These are phyloP conservation scores for Blastocystis sp. DNA, from an alignment of 352 stramenopile genomes.

Conservation along the genomic window DNA sequence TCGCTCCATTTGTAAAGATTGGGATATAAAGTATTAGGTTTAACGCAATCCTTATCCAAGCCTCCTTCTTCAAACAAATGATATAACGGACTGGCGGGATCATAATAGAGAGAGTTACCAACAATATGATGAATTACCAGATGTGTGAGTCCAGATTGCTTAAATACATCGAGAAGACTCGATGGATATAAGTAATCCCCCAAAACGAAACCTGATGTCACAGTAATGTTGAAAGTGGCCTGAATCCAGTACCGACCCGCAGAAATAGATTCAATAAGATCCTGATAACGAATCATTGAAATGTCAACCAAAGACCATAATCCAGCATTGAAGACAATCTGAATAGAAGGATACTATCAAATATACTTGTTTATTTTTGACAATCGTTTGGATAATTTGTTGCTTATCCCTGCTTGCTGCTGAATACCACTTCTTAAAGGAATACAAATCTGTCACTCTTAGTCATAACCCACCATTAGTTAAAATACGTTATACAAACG, in stretches of 20 bases:
- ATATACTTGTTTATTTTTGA: neutral
- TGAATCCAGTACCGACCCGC: neutral
- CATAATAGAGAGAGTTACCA: neutral
- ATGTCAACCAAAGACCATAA: constrained; percentile 6
- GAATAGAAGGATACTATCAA: neutral
- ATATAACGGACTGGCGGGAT: neutral
- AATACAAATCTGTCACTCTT: constrained; percentile 14
- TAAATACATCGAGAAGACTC: neutral
- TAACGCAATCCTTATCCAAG: neutral
- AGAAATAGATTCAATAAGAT: constrained; percentile 11
- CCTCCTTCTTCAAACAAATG: constrained; percentile 5
- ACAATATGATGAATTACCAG: neutral
- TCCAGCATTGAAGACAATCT: constrained; percentile 31
- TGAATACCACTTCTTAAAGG: constrained; percentile 16
- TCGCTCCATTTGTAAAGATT: constrained; percentile 1
- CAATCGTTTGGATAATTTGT: neutral
- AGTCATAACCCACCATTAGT: neutral
- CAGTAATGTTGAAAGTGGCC: neutral
- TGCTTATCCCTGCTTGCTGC: neutral
- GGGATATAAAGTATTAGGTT: neutral
- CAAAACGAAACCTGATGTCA: constrained; percentile 16
- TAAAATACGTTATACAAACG: neutral
- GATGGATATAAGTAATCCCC: constrained; percentile 1
- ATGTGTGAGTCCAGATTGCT: neutral
- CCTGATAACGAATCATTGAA: neutral